Evolutionary conservation across 2,329 filamentous ascomycete species (phyloP).

Genomic region (Aureobasidium sp.): DNA sequence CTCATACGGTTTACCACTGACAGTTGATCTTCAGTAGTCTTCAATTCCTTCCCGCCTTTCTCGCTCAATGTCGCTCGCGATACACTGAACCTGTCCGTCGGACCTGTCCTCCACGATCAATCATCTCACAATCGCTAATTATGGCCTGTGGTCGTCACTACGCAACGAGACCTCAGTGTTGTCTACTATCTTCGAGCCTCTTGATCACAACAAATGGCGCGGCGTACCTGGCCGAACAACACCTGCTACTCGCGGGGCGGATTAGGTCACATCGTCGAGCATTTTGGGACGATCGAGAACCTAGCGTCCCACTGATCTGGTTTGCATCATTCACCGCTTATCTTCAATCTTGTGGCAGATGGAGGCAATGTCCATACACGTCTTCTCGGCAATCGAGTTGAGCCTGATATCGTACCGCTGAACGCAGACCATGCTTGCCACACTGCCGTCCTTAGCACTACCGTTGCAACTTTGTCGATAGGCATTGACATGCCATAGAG

Average conservation of each 20-base stretch:
- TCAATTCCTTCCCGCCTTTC: background rate
- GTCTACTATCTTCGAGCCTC: too few species aligned
- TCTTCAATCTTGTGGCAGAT: background rate
- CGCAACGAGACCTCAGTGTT: background rate
- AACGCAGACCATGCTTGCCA: background rate
- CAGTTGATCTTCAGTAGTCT: background rate
- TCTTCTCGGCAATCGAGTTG: background rate
- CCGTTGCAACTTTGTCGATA: background rate
- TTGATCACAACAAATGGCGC: too few species aligned
- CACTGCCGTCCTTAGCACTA: background rate
- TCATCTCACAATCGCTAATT: background rate
- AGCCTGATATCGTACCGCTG: background rate
- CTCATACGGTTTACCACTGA: background rate
- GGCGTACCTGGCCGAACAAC: too few species aligned
- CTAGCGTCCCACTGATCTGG: too few species aligned
- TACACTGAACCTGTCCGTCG: too few species aligned
- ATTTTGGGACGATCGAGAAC: too few species aligned
- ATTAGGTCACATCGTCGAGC: too few species aligned
- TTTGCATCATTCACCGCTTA: too few species aligned
- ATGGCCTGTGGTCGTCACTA: background rate
- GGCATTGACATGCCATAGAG: background rate
- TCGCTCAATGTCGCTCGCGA: background rate
- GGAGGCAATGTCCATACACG: background rate
- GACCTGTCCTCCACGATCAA: too few species aligned
- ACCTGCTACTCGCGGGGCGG: too few species aligned